Evolutionary conservation across 768 basidiomycete genomes (phyloP), one percentile per base, ranked within the genome.

Genomic region (Paxillus rubicundulus): DNA sequence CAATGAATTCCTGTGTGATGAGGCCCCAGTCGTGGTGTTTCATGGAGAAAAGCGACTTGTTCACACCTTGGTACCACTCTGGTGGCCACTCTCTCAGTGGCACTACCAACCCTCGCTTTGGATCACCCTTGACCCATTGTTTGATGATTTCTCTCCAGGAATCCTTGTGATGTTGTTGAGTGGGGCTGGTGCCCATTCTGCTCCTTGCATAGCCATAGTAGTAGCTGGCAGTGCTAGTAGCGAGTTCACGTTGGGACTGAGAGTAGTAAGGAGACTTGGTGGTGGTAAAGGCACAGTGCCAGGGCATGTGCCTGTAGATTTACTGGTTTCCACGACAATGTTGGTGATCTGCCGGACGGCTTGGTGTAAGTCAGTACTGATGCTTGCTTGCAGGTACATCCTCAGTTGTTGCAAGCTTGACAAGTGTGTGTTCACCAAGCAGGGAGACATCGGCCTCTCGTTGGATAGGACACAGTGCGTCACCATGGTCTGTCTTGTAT

Each of bases 161-260:
- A 44, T 57, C 52, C 53, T 59, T 64, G 49, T 49, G 58, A 18
- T 47, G 48, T 34, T 48, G 57, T 18, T 39, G n/a, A n/a, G n/a
- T n/a, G n/a, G n/a, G n/a, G n/a, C n/a, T n/a, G n/a, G n/a, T n/a
- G n/a, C n/a, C n/a, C n/a, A n/a, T n/a, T n/a, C n/a, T n/a, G n/a
- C n/a, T 37, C 37, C 45, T 58, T 33, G 51, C 50, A 56, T 61
- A 5, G 5, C 5, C 60, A 50, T 17, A 34, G 30, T 56, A 50
- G 49, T 36, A 3, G 27, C 38, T 14, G n/a, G 18, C 38, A 1
- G 32, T n/a, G n/a, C n/a, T n/a, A 10, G 27, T 9, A 17, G 27
- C 24, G 27, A 49, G 5, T 21, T 49, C 1, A 41, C 3, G 39
- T 24, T 21, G 46, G 39, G 1, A n/a, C 4, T n/a, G 39, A 41